Base-by-base conservation (phyloP, 495 filamentous ascomycete genomes). In the Xylaria sp. region DNA sequence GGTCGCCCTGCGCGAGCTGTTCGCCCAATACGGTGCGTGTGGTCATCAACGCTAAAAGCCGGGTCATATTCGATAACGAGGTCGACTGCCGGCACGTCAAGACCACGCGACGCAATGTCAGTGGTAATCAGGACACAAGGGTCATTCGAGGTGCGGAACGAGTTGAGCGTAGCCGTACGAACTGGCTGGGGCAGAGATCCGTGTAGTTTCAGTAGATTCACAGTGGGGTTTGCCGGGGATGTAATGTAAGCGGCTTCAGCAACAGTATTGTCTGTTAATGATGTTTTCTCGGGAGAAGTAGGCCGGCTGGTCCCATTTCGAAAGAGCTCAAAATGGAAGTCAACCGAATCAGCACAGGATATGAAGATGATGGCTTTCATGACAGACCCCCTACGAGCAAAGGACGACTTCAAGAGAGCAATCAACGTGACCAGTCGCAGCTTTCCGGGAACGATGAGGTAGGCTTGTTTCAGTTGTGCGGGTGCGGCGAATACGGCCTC, bases 341-440 rank as follows among this genome's bases (percentile, higher is more conserved):
- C 94, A 58, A 98, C 96, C 12, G 92, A 95, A 76, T 99, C 97
- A 19, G 96, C 95, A 75, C 97, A 98, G 1, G 94, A 97, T 48
- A 99, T 92, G 80, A 99, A 99, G 62, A 98, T 88, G 71, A 98
- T 97, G 5, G 92, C 91, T 80, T 98, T 97, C 90, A 95, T 97
- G 26, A 96, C 90, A 2, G 93, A 92, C 0, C 93, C 94, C 80
- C 91, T 91, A 17, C 94, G 88, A 70, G 92, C 90, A 74, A 98
- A 98, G 0, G 95, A 88, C 21, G 93, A 89, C 75, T 93, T 97
- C 43, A 99, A 83, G 35, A 93, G 85, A 1, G 94, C 92, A 50
- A 92, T 90, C 53, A 99, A 85, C 3, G 95, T 92, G 12, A 98
- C 96, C 14, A 98, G 82, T 11, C 96, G 90, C 63, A 97, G 82